Conservation (phyloP, 805 yeast species). For the Saccharomycopsis lassenensis region DNA sequence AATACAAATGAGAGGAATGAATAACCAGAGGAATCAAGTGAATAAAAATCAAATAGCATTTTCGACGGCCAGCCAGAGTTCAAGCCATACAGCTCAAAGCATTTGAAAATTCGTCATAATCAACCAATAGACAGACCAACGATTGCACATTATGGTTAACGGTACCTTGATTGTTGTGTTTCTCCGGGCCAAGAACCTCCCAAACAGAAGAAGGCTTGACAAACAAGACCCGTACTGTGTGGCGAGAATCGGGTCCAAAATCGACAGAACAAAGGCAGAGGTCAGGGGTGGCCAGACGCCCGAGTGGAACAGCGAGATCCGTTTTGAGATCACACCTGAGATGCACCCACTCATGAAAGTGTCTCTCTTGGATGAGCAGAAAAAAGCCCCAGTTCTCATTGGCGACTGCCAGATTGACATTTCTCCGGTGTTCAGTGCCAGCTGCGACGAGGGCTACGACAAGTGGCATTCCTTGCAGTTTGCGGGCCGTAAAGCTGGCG, state of each 20-base stretch:
- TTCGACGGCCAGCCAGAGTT: neutral
- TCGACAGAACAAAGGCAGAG: constrained; percentile 67
- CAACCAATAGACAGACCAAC: constrained; percentile 3
- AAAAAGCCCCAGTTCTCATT: constrained; percentile 75
- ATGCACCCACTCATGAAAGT: constrained; percentile 54
- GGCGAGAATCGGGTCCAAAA: constrained; percentile 68
- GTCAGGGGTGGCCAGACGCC: constrained; percentile 94
- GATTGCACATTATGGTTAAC: constrained; percentile 24
- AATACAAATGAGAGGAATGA: neutral
- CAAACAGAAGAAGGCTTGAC: constrained; percentile 76
- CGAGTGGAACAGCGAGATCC: constrained; percentile 66
- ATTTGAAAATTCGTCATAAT: neutral
- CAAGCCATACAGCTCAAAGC: neutral
- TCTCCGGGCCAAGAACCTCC: constrained; percentile 72
- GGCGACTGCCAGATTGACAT: constrained; percentile 77
- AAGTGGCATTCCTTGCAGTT: constrained; percentile 67
- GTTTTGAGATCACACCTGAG: constrained; percentile 56
- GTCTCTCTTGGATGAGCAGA: constrained; percentile 75
- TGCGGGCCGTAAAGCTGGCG: constrained; percentile 74
- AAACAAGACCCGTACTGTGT: constrained; percentile 91
- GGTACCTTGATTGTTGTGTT: constrained; percentile 67
- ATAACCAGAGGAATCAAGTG: neutral
- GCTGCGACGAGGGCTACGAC: constrained; percentile 68
- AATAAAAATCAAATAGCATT: neutral
- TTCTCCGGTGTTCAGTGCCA: constrained; percentile 55